Conservation (phyloP, 176 grass and related monocot species). For the Hyparrhenia diplandra region DNA sequence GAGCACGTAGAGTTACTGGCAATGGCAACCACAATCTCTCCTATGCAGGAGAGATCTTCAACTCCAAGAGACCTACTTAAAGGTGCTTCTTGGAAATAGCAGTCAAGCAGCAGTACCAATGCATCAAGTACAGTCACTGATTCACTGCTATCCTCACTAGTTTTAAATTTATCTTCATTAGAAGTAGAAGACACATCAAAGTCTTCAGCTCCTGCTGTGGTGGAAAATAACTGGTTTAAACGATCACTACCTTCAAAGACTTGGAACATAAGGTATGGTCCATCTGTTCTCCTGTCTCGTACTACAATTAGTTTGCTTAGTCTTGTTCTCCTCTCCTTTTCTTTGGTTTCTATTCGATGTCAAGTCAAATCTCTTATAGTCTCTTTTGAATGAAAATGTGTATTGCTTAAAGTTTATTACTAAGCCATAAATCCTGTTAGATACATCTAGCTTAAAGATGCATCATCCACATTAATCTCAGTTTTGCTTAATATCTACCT, state of each 20-base stretch:
- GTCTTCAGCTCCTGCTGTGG: conserved; percentile 20
- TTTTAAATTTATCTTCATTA: conserved; percentile 40
- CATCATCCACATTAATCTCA: not conserved
- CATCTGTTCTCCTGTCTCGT: not conserved
- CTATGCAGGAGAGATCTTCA: conserved; percentile 30
- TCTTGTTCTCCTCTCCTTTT: not conserved
- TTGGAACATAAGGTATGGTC: conserved; percentile 45
- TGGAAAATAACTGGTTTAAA: conserved; percentile 37
- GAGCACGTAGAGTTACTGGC: conserved; percentile 29
- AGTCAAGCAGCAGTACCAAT: conserved; percentile 16
- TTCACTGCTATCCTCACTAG: conserved; percentile 46
- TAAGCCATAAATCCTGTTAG: not conserved
- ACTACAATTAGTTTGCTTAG: not conserved
- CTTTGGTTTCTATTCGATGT: not conserved
- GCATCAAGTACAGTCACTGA: conserved; percentile 32
- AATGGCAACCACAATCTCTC: conserved; percentile 30
- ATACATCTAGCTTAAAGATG: not conserved
- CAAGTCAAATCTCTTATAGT: not conserved
- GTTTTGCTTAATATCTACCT: not conserved
- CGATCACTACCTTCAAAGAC: conserved; percentile 28
- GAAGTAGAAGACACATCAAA: conserved; percentile 38
- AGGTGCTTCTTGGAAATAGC: conserved; percentile 48
- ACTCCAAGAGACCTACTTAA: conserved; percentile 46
- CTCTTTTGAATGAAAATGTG: not conserved
- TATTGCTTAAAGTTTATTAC: not conserved